Conservation (phyloP, 2,329 filamentous ascomycete species). For the Pseudocercospora ulei region DNA sequence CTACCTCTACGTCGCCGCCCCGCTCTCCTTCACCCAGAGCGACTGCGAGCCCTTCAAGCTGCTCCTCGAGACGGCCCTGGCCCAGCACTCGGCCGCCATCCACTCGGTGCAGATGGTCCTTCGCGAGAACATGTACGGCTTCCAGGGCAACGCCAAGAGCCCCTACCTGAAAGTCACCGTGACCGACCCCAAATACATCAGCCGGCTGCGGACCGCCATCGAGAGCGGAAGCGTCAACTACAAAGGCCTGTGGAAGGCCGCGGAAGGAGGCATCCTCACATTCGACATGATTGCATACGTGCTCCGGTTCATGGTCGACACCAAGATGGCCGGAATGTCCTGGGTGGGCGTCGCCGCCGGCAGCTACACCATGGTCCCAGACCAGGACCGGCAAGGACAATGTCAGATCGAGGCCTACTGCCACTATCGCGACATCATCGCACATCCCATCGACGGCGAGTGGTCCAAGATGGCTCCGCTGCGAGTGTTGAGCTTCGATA, state of each 20-base stretch:
- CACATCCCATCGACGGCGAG: slow-evolving; percentile 80
- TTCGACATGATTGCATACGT: slow-evolving; percentile 96
- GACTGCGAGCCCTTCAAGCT: slow-evolving; percentile 71
- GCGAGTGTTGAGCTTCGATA: slow-evolving; percentile 90
- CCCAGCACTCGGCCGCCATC: slow-evolving; percentile 63
- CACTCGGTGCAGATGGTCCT: slow-evolving; percentile 72
- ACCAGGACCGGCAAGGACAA: slow-evolving; percentile 66
- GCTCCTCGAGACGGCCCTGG: slow-evolving; percentile 70
- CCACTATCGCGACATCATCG: slow-evolving; percentile 70
- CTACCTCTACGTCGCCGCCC: slow-evolving; percentile 88
- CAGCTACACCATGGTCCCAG: slow-evolving; percentile 61
- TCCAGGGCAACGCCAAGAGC: slow-evolving; percentile 83
- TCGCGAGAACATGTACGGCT: slow-evolving; percentile 85
- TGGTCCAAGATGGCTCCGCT: slow-evolving; percentile 98
- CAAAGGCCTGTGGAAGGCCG: slow-evolving; percentile 74
- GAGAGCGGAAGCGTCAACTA: slow-evolving; percentile 73
- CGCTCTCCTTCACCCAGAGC: slow-evolving; percentile 64
- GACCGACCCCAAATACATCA: slow-evolving; percentile 76
- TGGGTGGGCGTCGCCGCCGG: slow-evolving; percentile 80
- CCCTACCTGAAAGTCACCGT: slow-evolving; percentile 91
- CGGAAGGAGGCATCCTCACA: slow-evolving; percentile 65
- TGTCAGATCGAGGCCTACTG: slow-evolving; percentile 92
- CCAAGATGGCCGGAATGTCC: slow-evolving; percentile 88
- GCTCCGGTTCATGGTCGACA: slow-evolving; percentile 95
- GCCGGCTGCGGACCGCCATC: slow-evolving; percentile 62